A percentile compares a stretch with the other conserved stretches of the same genome.
Evolutionary conservation across 2,329 filamentous ascomycete genomes (phyloP).

Genomic region (Xylariaceae sp.): DNA sequence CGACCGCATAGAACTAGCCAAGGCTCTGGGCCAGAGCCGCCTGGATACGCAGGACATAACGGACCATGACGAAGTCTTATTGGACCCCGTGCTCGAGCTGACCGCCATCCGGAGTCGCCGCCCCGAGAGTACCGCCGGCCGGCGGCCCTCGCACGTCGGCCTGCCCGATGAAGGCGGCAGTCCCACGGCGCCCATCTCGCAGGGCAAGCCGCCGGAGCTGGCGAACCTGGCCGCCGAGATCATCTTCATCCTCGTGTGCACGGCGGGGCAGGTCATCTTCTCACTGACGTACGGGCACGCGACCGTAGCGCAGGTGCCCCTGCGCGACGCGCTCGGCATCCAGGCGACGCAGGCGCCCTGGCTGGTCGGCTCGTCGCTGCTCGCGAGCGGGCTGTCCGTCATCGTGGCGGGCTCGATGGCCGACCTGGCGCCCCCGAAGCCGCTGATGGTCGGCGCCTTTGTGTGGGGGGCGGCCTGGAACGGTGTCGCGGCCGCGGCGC

Average conservation of each 20-base stretch:
- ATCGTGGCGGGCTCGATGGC: conserved; percentile 40
- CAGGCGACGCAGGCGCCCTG: conserved; percentile 44
- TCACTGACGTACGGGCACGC: conserved; percentile 46
- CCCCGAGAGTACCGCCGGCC: conserved; percentile 8
- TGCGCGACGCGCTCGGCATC: conserved; percentile 43
- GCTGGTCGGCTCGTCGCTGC: conserved; percentile 45
- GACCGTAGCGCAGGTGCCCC: conserved; percentile 41
- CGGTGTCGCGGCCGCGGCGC: conserved; percentile 37
- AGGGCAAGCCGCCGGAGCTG: conserved; percentile 44
- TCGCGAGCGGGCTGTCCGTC: conserved; percentile 46
- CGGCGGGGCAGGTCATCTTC: conserved; percentile 46
- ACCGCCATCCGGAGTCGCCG: conserved; percentile 21
- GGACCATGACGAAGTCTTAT: conserved; percentile 18
- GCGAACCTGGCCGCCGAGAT: conserved; percentile 43
- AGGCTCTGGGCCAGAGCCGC: conserved; percentile 13
- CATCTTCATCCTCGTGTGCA: conserved; percentile 45
- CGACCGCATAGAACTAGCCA: conserved; percentile 15
- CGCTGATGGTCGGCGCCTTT: conserved; percentile 46
- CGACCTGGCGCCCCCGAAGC: conserved; percentile 44
- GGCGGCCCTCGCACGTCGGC: not conserved
- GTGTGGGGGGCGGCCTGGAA: conserved; percentile 47
- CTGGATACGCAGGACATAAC: conserved; percentile 20
- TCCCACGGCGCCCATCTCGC: conserved; percentile 19
- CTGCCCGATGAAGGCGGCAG: conserved; percentile 17
- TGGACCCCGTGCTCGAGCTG: conserved; percentile 23